These are phyloP conservation scores for Apiospora malaysiana DNA, from an alignment of 2,329 filamentous ascomycete species.

Conservation along the genomic window DNA sequence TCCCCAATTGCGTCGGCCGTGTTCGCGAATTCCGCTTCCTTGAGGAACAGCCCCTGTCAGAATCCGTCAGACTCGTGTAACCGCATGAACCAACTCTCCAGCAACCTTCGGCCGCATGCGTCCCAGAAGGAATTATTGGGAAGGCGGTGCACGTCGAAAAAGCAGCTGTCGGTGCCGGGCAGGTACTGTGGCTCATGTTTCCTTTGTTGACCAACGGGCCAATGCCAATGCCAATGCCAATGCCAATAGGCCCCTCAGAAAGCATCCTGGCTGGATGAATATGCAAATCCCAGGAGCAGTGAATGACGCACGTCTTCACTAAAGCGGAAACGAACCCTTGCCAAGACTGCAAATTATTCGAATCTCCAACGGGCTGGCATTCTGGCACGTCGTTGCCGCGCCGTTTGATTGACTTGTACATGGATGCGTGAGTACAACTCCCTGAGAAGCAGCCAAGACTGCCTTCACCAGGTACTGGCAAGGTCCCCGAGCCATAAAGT, in stretches of 20 bases:
- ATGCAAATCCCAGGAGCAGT: slow-evolving; percentile 1
- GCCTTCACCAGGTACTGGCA: neutral
- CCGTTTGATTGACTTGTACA: slow-evolving; percentile 4
- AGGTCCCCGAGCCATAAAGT: neutral
- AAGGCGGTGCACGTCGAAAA: slow-evolving; percentile 5
- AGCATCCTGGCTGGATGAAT: neutral
- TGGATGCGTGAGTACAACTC: neutral
- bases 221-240: no score
- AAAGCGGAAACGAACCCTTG: slow-evolving; percentile 12
- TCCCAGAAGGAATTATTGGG: neutral
- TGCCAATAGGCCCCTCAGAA: neutral
- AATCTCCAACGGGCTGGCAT: slow-evolving; percentile 10
- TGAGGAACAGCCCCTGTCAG: neutral
- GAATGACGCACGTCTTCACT: neutral
- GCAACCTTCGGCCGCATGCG: neutral
- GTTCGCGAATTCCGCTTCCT: neutral
- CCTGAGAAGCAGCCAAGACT: neutral
- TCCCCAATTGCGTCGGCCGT: slow-evolving; percentile 5
- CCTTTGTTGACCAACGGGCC: neutral
- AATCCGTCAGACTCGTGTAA: slow-evolving; percentile 13
- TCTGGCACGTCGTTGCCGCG: neutral
- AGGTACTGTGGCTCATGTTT: slow-evolving; percentile 10
- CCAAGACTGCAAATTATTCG: slow-evolving; percentile 5
- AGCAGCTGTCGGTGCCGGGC: neutral
- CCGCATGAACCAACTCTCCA: neutral